Percentiles rank a stretch among this genome's conserved stretches.
These are phyloP conservation scores for Astragalus membranaceus DNA, from an alignment of 306 rosid genomes.

Conservation along the genomic window DNA sequence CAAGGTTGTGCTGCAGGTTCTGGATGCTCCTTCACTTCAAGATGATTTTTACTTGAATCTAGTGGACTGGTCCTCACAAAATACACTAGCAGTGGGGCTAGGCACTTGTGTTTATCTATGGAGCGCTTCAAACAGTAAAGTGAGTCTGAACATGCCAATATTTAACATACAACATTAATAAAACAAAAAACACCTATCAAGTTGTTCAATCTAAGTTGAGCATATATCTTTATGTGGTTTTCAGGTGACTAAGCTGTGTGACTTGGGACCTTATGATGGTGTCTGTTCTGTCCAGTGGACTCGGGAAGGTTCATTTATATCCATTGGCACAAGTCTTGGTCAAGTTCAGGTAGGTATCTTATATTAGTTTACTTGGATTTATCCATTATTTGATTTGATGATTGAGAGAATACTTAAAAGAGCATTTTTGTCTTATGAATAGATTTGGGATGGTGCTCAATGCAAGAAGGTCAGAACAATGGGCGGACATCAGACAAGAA, in stretches of 20 bases:
- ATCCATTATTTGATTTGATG: neutral
- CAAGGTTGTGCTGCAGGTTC: slow-evolving; percentile 49
- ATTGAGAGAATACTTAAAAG: neutral
- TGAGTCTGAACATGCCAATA: slow-evolving; percentile 19
- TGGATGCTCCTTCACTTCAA: slow-evolving; percentile 98
- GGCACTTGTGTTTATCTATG: slow-evolving; percentile 94
- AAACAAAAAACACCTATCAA: neutral
- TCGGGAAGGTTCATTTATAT: slow-evolving; percentile 85
- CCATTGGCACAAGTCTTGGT: slow-evolving; percentile 82
- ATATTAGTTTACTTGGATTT: neutral
- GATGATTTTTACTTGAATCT: slow-evolving; percentile 98
- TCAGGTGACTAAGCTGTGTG: slow-evolving; percentile 93
- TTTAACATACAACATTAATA: neutral
- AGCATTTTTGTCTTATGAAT: neutral
- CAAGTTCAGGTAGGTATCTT: slow-evolving; percentile 77
- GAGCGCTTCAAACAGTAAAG: slow-evolving; percentile 96
- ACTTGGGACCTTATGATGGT: slow-evolving; percentile 93
- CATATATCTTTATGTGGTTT: neutral
- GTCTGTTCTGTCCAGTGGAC: slow-evolving; percentile 99
- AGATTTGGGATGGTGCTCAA: slow-evolving; percentile 94
- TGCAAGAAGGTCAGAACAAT: slow-evolving; percentile 93
- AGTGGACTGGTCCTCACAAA: slow-evolving; percentile 99
- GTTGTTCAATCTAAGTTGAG: neutral
- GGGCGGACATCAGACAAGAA: slow-evolving; percentile 98
- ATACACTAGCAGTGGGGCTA: slow-evolving; percentile 87